Evolutionary conservation across 768 basidiomycete genomes (phyloP).

Genomic region (Rubroboletus pulcherrimus): DNA sequence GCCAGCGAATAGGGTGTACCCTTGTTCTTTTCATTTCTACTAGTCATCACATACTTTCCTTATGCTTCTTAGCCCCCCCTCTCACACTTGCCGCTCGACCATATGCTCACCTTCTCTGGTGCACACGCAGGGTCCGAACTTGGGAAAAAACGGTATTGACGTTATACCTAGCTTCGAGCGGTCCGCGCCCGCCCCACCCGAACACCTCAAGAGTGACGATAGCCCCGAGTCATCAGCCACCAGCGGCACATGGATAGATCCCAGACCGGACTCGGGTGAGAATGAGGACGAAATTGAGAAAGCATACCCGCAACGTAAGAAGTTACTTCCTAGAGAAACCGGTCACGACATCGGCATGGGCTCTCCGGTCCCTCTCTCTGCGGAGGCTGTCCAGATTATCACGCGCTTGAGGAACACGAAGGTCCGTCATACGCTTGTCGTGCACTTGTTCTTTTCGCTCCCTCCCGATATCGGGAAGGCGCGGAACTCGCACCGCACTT

Average conservation of each 20-base stretch:
- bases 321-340: constrained; percentile 76
- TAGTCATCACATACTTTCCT: background rate
- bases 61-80: background rate
- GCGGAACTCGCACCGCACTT: background rate
- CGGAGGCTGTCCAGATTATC: constrained; percentile 76
- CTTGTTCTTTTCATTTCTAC: background rate
- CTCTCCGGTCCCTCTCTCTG: constrained; percentile 75
- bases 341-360: constrained; percentile 87
- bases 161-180: constrained; percentile 64
- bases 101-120: constrained; percentile 1
- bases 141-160: constrained; percentile 82
- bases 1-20: background rate
- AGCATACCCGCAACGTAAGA: constrained; percentile 30
- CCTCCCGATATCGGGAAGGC: background rate
- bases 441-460: background rate
- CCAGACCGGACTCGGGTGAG: background rate
- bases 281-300: background rate
- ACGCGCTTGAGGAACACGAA: constrained; percentile 78
- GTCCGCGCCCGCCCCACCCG: constrained; percentile 53
- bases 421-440: constrained; percentile 36
- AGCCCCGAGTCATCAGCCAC: constrained; percentile 45
- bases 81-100: background rate
- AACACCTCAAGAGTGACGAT: constrained; percentile 32
- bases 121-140: constrained; percentile 52
- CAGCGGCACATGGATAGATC: background rate